phyloP scores from a whole-genome alignment of 257 asterid genomes.

The Jasminum sambac region DNA sequence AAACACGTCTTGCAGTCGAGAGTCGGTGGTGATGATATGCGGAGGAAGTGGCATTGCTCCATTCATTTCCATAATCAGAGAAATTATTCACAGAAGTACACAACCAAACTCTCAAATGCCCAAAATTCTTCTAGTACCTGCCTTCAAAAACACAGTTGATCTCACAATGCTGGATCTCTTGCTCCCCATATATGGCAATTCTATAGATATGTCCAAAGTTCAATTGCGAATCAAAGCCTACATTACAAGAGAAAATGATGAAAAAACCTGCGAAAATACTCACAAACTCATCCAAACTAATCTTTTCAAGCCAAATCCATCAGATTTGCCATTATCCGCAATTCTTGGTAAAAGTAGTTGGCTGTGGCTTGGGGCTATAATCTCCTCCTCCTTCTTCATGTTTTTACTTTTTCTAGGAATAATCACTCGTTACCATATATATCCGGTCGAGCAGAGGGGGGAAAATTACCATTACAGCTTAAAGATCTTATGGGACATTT shows the following conservation, averaged over 20 bases:
- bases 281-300: constrained; percentile 14
- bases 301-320: constrained; percentile 29
- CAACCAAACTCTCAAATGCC: constrained; percentile 15
- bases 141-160: constrained; percentile 28
- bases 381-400: constrained; percentile 32
- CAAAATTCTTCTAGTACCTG: constrained; percentile 22
- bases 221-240: constrained; percentile 31
- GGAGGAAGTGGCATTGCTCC: constrained; percentile 42
- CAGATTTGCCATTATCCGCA: constrained; percentile 29
- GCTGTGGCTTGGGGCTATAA: constrained; percentile 35
- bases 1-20: constrained; percentile 21
- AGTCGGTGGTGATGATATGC: constrained; percentile 33
- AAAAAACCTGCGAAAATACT: not conserved
- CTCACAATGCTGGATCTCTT: constrained; percentile 35
- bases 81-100: constrained; percentile 18
- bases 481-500: constrained; percentile 17
- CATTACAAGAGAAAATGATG: constrained; percentile 28
- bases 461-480: constrained; percentile 20
- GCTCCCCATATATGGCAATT: constrained; percentile 22
- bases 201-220: constrained; percentile 7
- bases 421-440: constrained; percentile 28
- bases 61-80: constrained; percentile 35
- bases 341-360: constrained; percentile 25
- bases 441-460: constrained; percentile 27
- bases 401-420: constrained; percentile 33